Percentiles rank a stretch among this genome's conserved stretches.
Evolutionary conservation across 768 basidiomycete genomes (phyloP).

Genomic region (Phaeolepiota aurea): DNA sequence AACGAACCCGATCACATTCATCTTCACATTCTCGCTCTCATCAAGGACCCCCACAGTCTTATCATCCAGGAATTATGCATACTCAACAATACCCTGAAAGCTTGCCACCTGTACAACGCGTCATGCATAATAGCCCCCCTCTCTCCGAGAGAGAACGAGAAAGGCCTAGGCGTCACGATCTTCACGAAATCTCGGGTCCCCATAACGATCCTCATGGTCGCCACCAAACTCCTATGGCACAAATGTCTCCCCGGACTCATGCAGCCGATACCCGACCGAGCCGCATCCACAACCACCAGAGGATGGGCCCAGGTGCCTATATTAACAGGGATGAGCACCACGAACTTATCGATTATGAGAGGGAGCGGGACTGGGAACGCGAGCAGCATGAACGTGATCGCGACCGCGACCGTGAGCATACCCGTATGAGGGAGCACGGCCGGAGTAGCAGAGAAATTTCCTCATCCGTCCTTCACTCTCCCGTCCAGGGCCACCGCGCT

Average conservation of each 20-base stretch:
- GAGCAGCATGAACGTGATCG: constrained; percentile 26
- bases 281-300: constrained; percentile 58
- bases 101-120: constrained; percentile 33
- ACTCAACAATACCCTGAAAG: constrained; percentile 42
- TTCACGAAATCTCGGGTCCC: constrained; percentile 28
- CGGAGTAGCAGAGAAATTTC: constrained; percentile 11
- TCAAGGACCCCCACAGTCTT: constrained; percentile 28
- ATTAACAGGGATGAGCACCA: constrained; percentile 46
- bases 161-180: constrained; percentile 40
- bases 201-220: constrained; percentile 19
- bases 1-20: constrained; percentile 39
- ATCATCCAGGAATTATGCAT: constrained; percentile 26
- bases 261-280: constrained; percentile 26
- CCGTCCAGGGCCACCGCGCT: constrained; percentile 28
- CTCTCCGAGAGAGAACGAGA: constrained; percentile 37
- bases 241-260: constrained; percentile 26
- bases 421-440: constrained; percentile 17
- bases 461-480: constrained; percentile 29
- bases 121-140: constrained; percentile 44
- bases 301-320: constrained; percentile 53
- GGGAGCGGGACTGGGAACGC: constrained; percentile 36
- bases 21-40: constrained; percentile 44
- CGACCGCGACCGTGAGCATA: constrained; percentile 26
- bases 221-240: constrained; percentile 21
- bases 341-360: constrained; percentile 25